Evolutionary conservation across 768 basidiomycete genomes (phyloP).

Genomic region (Paxillus ammoniavirescens): DNA sequence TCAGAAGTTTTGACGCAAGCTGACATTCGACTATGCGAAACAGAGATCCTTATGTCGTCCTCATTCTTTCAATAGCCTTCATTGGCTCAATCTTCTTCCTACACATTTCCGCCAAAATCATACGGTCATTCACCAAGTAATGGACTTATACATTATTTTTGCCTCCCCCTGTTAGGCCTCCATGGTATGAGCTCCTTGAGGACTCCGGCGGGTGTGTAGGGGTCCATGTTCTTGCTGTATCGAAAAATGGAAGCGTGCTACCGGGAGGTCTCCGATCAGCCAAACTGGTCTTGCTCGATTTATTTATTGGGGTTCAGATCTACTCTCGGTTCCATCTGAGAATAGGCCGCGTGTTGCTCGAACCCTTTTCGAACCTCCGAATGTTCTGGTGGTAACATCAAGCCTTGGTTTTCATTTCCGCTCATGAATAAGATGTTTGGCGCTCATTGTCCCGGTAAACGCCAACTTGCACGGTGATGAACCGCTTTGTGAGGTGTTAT

Average conservation of each 20-base stretch:
- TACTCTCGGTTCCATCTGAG: too few relatives aligned
- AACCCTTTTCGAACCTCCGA: neutral
- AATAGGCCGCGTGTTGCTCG: too few relatives aligned
- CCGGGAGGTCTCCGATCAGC: neutral
- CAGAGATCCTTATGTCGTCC: slow-evolving; percentile 96
- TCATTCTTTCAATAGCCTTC: slow-evolving; percentile 93
- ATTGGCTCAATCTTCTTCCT: slow-evolving; percentile 99
- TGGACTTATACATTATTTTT: slow-evolving; percentile 10
- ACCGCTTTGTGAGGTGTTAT: too few relatives aligned
- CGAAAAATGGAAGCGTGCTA: neutral
- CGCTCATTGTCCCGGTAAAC: too few relatives aligned
- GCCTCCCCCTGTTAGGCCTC: neutral
- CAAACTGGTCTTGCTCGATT: neutral
- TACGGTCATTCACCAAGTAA: slow-evolving; percentile 86
- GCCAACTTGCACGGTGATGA: too few relatives aligned
- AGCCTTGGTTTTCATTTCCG: too few relatives aligned
- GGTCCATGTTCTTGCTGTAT: neutral
- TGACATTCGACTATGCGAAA: slow-evolving; percentile 2
- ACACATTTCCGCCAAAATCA: slow-evolving; percentile 93
- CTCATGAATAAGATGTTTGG: too few relatives aligned
- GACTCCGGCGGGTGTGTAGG: neutral
- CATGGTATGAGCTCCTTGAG: neutral
- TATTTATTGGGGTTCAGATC: neutral
- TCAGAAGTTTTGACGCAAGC: neutral
- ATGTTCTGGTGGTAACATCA: neutral